A percentile compares a stretch with the other conserved stretches of the same genome.
phyloP scores from a whole-genome alignment of 768 basidiomycete species.

The Amanita polypyramis region DNA sequence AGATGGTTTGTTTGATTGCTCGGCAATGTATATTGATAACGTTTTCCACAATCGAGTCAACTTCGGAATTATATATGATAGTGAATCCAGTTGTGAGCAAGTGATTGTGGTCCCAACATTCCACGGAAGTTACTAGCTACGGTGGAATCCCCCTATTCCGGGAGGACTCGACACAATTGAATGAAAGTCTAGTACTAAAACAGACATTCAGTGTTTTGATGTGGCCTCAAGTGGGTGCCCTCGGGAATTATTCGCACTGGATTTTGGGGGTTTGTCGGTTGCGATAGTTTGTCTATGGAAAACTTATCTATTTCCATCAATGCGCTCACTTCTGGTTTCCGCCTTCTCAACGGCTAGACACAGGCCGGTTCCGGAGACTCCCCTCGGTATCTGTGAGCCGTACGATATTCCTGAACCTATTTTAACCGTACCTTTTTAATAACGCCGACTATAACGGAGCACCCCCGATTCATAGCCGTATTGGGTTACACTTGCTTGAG shows the following conservation, averaged over 20 bases:
- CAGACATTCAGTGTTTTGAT: slow-evolving; percentile 40
- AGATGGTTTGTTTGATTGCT: slow-evolving; percentile 16
- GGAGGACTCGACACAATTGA: slow-evolving; percentile 52
- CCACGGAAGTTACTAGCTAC: slow-evolving; percentile 23
- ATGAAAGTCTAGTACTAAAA: slow-evolving; percentile 22
- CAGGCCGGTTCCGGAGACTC: slow-evolving; percentile 44
- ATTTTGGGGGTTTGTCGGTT: slow-evolving; percentile 26
- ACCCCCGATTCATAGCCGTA: slow-evolving; percentile 40
- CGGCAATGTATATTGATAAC: slow-evolving; percentile 3
- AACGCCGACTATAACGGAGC: slow-evolving; percentile 29
- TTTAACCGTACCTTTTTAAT: slow-evolving; percentile 20
- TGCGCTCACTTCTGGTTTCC: too few species aligned
- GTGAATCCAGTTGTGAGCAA: slow-evolving; percentile 68
- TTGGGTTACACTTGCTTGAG: slow-evolving; percentile 31
- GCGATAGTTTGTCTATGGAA: too few species aligned
- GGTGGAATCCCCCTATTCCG: slow-evolving; percentile 22
- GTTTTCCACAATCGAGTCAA: slow-evolving; percentile 19
- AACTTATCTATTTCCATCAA: too few species aligned
- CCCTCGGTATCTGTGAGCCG: slow-evolving; percentile 47
- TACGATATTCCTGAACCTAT: slow-evolving; percentile 28
- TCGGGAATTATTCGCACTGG: slow-evolving; percentile 34
- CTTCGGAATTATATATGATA: slow-evolving; percentile 65
- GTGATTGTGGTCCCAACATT: slow-evolving; percentile 37
- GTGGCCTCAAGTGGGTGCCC: slow-evolving; percentile 33
- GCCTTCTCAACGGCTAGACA: slow-evolving; percentile 25